phyloP scores from a whole-genome alignment of 108 stramenopile genomes.

The Cafeteria roenbergensis region DNA sequence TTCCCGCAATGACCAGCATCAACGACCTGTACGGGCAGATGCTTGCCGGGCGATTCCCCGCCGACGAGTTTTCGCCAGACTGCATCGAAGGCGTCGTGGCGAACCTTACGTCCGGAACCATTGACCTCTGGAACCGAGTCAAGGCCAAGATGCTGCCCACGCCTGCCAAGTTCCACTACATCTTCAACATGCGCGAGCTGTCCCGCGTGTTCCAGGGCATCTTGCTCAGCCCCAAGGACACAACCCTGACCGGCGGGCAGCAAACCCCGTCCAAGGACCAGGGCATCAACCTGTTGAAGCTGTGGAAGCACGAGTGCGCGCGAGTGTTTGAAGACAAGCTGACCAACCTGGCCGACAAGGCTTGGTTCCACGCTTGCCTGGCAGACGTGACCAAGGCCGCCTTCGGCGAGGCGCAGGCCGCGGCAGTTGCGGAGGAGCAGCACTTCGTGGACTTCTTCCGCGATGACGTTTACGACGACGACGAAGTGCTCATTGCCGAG shows the following conservation, averaged over 20 bases:
- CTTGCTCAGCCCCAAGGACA: slow-evolving; percentile 19
- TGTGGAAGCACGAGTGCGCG: slow-evolving; percentile 37
- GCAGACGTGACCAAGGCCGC: slow-evolving; percentile 11
- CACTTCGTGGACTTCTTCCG: slow-evolving; percentile 39
- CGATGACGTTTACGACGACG: slow-evolving; percentile 38
- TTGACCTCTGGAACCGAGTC: slow-evolving; percentile 29
- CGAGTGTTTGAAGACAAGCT: slow-evolving; percentile 39
- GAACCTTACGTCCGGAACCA: slow-evolving; percentile 23
- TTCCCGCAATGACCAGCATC: slow-evolving; percentile 22
- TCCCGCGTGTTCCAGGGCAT: slow-evolving; percentile 37
- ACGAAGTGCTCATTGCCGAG: slow-evolving; percentile 32
- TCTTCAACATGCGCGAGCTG: slow-evolving; percentile 38
- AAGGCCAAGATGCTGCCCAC: slow-evolving; percentile 30
- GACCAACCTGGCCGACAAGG: slow-evolving; percentile 28
- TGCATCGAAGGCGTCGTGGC: slow-evolving; percentile 5
- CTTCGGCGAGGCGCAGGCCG: slow-evolving; percentile 3
- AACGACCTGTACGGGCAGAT: slow-evolving; percentile 31
- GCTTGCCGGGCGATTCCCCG: slow-evolving; percentile 22
- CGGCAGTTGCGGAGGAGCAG: slow-evolving; percentile 12
- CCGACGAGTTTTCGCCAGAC: background rate
- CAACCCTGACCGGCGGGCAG: slow-evolving; percentile 2
- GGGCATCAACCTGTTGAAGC: slow-evolving; percentile 7
- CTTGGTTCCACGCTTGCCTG: slow-evolving; percentile 3
- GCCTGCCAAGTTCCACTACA: slow-evolving; percentile 41
- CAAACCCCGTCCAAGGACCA: slow-evolving; percentile 3